Base-by-base conservation (phyloP, 345 rosid species). In the Euphorbia tirucalli region DNA sequence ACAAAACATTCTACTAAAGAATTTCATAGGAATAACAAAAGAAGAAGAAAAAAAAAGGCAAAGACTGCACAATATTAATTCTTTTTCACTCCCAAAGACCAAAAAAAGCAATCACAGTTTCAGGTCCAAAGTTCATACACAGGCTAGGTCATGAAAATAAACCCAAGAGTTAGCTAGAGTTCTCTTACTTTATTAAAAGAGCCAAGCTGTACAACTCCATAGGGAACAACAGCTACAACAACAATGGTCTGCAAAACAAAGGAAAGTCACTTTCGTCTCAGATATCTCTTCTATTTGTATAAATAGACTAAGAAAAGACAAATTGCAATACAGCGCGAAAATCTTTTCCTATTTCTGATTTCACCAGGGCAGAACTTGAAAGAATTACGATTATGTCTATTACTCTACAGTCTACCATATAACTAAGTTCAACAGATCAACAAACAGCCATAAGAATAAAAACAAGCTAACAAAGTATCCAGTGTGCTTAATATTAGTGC, bases 171-270 rank as follows among this genome's bases (percentile, higher is more conserved):
- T 18, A 58, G 46, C 2, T 19, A 63, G 65, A 80, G 41, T 72
- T 44, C 28, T 70, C 97, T 86, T 87, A 93, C 98, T 75, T 87
- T 81, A 73, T 69, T 76, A 65, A 85, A 80, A 62, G 97, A 91
- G 74, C 96, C 98, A 75, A 93, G 91, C 82, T 93, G 98, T 65
- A 91, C 83, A 74, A 93, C 96, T 79, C 96, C 98, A 81, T 80
- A 81, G 11, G 94, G 87, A 79, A 83, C 86, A 74, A 88, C 90
- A 78, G 97, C 87, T 46, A 88, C 84, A 58, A 88, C 88, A 71
- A 81, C 85, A 78, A 89, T 81, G 71, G 97, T 88, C 98, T 91
- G 83, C 73, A 70, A 41, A 70, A 56, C 66, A 78, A 62, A 48
- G 62, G n/a, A 25, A 80, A 69, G 28, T 24, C 16, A 52, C 5